Percentiles rank a stretch among this genome's conserved stretches.
phyloP scores from a whole-genome alignment of 192 early-diverging fungal species.

The Entomortierella beljakovae region DNA sequence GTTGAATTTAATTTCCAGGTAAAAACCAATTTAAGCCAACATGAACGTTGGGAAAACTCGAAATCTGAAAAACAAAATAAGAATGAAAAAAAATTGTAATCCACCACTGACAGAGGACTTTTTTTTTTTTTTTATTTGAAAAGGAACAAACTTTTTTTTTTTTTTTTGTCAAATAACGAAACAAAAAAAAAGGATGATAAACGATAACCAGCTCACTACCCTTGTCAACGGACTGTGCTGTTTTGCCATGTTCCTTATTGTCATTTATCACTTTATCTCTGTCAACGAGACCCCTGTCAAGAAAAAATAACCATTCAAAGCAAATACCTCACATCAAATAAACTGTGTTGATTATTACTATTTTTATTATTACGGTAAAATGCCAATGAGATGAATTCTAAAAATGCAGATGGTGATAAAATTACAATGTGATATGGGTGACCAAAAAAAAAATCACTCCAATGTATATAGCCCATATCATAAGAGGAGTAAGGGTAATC shows the following conservation, averaged over 20 bases:
- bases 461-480: not conserved
- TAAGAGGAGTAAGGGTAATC: not conserved
- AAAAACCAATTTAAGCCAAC: no score
- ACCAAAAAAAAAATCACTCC: not conserved
- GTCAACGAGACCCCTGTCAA: constrained; percentile 14
- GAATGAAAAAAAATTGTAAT: no score
- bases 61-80: no score
- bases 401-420: not conserved
- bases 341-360: not conserved
- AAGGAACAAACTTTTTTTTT: no score
- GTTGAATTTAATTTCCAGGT: no score
- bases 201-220: constrained; percentile 31
- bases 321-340: not conserved
- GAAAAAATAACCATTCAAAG: not conserved
- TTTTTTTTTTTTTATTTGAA: no score
- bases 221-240: constrained; percentile 32
- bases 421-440: not conserved
- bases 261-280: constrained; percentile 32
- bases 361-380: not conserved
- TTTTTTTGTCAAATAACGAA: not conserved
- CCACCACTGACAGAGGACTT: no score
- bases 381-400: not conserved
- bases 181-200: constrained; percentile 41
- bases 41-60: no score
- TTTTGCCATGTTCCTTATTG: constrained; percentile 30